These are phyloP conservation scores for Pelargonium myrrhifolium DNA, from an alignment of 441 rosid genomes.

Conservation along the genomic window DNA sequence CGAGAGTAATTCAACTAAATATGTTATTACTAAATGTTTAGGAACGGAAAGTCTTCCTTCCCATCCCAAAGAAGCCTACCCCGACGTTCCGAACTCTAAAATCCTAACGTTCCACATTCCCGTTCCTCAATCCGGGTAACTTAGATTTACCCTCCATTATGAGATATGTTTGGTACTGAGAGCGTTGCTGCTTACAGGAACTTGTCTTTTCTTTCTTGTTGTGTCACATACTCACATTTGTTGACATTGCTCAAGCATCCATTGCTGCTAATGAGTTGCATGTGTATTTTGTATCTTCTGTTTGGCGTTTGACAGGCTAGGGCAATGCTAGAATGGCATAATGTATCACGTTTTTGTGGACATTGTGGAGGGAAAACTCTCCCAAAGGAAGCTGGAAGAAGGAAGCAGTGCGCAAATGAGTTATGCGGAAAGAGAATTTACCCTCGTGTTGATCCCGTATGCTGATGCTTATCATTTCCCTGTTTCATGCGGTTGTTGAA, in stretches of 20 bases:
- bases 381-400: constrained; percentile 72
- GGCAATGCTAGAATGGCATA: constrained; percentile 88
- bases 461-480: constrained; percentile 14
- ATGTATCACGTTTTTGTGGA: constrained; percentile 60
- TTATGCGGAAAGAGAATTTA: constrained; percentile 59
- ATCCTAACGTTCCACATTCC: too few relatives aligned
- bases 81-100: too few relatives aligned
- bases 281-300: constrained; percentile 4
- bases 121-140: too few relatives aligned
- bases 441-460: constrained; percentile 92
- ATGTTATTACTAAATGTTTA: too few relatives aligned
- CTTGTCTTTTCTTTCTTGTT: not conserved
- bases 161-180: too few relatives aligned
- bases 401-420: constrained; percentile 61
- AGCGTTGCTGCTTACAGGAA: too few relatives aligned
- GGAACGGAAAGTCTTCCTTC: too few relatives aligned
- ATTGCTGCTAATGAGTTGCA: not conserved
- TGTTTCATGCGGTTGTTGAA: constrained; percentile 9
- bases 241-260: not conserved
- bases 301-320: constrained; percentile 45
- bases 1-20: too few relatives aligned
- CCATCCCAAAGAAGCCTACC: too few relatives aligned
- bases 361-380: constrained; percentile 56
- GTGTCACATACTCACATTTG: not conserved
- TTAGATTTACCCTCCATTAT: too few relatives aligned